Evolutionary conservation across 2,329 filamentous ascomycete genomes (phyloP).

Genomic region (Trichoderma arundinaceum): DNA sequence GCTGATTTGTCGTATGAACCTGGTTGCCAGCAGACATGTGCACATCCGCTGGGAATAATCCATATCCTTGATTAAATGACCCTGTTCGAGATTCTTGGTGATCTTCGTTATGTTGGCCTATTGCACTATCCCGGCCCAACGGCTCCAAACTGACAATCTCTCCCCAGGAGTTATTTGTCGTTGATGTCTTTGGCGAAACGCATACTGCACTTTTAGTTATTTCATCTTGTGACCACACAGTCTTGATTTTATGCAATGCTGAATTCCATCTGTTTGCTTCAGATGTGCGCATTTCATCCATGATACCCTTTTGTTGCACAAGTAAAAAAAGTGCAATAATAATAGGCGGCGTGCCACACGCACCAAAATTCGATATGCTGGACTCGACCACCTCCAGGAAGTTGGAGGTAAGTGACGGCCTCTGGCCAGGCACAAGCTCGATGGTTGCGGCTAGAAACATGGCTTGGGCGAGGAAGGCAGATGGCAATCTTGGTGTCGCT

Average conservation of each 20-base stretch:
- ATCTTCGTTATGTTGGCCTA: neutral
- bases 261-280: conserved; percentile 24
- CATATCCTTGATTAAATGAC: conserved; percentile 7
- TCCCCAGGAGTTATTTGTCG: neutral
- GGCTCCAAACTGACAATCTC: neutral
- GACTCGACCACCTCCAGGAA: conserved; percentile 25
- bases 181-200: conserved; percentile 5
- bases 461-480: conserved; percentile 18
- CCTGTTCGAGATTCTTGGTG: neutral
- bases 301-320: conserved; percentile 18
- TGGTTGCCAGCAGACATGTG: neutral
- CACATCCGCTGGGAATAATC: conserved; percentile 7
- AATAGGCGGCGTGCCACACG: conserved; percentile 17
- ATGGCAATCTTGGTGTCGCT: conserved; percentile 11
- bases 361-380: conserved; percentile 22
- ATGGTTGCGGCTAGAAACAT: conserved; percentile 24
- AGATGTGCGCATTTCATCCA: conserved; percentile 22
- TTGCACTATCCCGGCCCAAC: neutral
- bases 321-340: conserved; percentile 18
- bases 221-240: conserved; percentile 10
- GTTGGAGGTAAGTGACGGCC: conserved; percentile 25
- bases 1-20: neutral
- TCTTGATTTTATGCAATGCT: conserved; percentile 10
- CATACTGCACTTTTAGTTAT: neutral
- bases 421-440: conserved; percentile 21